These are phyloP conservation scores for Hymenoscyphus repandus DNA, from an alignment of 2,329 filamentous ascomycete genomes.

Conservation along the genomic window DNA sequence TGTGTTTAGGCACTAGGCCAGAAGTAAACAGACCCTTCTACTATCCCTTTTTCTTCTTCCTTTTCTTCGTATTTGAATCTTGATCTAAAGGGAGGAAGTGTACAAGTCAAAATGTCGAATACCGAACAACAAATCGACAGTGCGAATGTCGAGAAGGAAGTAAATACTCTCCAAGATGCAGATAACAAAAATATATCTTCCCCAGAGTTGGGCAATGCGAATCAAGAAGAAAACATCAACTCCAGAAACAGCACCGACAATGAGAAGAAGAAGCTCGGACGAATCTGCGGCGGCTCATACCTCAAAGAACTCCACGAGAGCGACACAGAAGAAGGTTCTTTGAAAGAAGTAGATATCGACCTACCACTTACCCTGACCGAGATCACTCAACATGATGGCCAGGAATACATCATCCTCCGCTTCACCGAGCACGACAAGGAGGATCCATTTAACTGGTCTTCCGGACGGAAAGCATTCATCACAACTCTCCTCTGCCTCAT, in stretches of 20 bases:
- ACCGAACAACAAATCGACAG: neutral
- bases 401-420: constrained; percentile 41
- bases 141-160: constrained; percentile 1
- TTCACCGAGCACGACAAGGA: constrained; percentile 42
- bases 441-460: constrained; percentile 48
- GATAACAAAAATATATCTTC: constrained; percentile 6
- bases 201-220: constrained; percentile 9
- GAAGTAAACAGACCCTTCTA: neutral
- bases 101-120: neutral
- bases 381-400: constrained; percentile 36
- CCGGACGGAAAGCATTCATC: constrained; percentile 40
- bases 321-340: constrained; percentile 29
- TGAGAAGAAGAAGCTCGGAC: constrained; percentile 20
- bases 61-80: neutral
- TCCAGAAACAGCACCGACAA: no score
- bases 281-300: constrained; percentile 37
- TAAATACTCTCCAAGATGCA: neutral
- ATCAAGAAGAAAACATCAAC: constrained; percentile 20
- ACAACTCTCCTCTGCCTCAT: constrained; percentile 44
- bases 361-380: constrained; percentile 44
- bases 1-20: neutral
- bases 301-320: constrained; percentile 31
- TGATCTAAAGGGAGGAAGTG: no score
- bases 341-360: constrained; percentile 42
- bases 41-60: neutral